phyloP scores from a whole-genome alignment of 2,329 filamentous ascomycete genomes.

The Nannizziopsis barbatae region DNA sequence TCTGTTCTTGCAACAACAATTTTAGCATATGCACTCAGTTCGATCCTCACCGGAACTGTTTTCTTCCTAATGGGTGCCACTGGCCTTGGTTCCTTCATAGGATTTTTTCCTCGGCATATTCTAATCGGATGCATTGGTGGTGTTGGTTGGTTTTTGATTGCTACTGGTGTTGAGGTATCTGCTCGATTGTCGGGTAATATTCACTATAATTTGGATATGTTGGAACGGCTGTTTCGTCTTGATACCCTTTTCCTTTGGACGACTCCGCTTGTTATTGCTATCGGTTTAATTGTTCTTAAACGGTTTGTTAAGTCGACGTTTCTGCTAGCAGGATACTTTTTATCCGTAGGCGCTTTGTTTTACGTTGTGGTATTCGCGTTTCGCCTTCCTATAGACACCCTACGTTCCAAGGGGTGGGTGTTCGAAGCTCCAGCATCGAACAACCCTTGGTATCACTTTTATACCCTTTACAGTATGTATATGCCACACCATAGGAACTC shows the following conservation, averaged over 20 bases:
- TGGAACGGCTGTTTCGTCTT: constrained; percentile 59
- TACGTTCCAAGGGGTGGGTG: constrained; percentile 75
- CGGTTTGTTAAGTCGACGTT: constrained; percentile 69
- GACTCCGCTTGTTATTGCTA: constrained; percentile 63
- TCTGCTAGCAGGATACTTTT: constrained; percentile 76
- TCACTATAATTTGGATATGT: constrained; percentile 65
- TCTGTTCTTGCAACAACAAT: constrained; percentile 91
- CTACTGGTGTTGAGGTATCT: constrained; percentile 87
- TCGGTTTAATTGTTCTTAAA: constrained; percentile 65
- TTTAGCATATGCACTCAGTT: constrained; percentile 78
- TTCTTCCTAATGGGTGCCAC: constrained; percentile 87
- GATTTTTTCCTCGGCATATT: constrained; percentile 94
- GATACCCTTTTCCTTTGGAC: constrained; percentile 76
- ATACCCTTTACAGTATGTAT: constrained; percentile 78
- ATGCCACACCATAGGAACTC: not conserved
- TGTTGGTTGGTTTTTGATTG: constrained; percentile 86
- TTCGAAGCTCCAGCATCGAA: constrained; percentile 74
- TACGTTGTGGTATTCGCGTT: constrained; percentile 41
- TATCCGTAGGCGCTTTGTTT: constrained; percentile 58
- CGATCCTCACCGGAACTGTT: constrained; percentile 77
- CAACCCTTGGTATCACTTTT: constrained; percentile 96
- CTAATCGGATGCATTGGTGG: constrained; percentile 94
- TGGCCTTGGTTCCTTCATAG: constrained; percentile 80
- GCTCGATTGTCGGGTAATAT: constrained; percentile 77
- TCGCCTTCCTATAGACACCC: constrained; percentile 51